These are phyloP conservation scores for Solanum aculeatissimum DNA, from an alignment of 305 asterid genomes.

Conservation along the genomic window DNA sequence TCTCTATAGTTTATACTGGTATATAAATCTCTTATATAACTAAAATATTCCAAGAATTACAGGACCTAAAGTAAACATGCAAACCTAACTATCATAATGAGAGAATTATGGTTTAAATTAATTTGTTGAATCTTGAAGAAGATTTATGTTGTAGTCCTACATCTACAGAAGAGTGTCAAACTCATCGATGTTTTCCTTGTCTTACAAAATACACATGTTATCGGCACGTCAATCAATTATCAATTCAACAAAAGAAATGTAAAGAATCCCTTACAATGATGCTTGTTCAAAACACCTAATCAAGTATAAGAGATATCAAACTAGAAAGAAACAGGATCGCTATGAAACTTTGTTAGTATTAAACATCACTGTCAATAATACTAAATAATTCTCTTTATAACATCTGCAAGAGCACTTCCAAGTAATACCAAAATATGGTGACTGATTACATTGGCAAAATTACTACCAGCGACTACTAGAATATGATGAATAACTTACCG, in stretches of 20 bases:
- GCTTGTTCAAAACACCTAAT: neutral
- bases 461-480: neutral
- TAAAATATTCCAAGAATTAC: neutral
- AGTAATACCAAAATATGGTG: neutral
- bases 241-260: neutral
- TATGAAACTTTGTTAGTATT: neutral
- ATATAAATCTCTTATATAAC: neutral
- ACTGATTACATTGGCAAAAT: neutral
- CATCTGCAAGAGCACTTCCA: neutral
- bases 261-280: neutral
- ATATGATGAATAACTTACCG: conserved; percentile 31
- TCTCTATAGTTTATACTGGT: neutral
- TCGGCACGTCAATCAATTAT: neutral
- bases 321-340: neutral
- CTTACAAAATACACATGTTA: neutral
- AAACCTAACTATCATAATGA: neutral
- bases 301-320: neutral
- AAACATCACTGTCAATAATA: neutral
- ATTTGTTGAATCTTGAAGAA: neutral
- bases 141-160: neutral
- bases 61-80: neutral
- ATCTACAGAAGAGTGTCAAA: neutral
- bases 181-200: neutral
- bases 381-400: neutral
- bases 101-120: neutral